Base-by-base conservation (phyloP, 768 basidiomycete species). In the Tricholoma matsutake region DNA sequence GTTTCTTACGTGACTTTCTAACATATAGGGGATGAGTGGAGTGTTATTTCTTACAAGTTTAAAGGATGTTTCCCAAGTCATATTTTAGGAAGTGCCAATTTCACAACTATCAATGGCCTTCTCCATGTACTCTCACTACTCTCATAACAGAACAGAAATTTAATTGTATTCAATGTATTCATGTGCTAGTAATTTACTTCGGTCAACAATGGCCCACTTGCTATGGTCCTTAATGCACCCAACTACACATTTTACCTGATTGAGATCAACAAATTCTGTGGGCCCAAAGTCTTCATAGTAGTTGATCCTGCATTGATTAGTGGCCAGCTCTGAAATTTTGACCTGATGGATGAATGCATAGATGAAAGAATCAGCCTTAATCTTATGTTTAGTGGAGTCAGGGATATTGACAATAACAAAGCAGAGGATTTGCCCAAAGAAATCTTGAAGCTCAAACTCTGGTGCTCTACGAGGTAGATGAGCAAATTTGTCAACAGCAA, bases 341-440 rank as follows among this genome's bases (percentile, higher is more conserved):
- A 43, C 37, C 14, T 31, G 25, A 5, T 56, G 45, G 25, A 75
- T 67, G n/a, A 65, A 63, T 0, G 64, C 75, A 3, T 74, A 61
- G n/a, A 74, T 62, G 37, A 71, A 34, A 3, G 61, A 70, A 20
- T 57, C 43, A 11, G 65, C 43, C 8, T 18, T 11, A 16, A 72
- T 52, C 16, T 64, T 61, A 41, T 69, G 63, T 8, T 31, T 53
- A 13, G 29, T 51, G 0, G 64, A 59, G 5, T 56, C 52, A 6
- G 66, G 66, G 2, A 76, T 54, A 4, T 60, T 60, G 16, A 78
- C 31, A 20, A 43, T 43, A 41, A 74, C 62, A 16, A 79, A 68
- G 37, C 67, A 56, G 52, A 70, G 59, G 1, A 79, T n/a, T 59
- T 74, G 73, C 1, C 77, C 77, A 63, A 71, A 76, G 10, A n/a